Evolutionary conservation across 2,329 filamentous ascomycete genomes (phyloP).

Genomic region (Colletotrichum caudatum): DNA sequence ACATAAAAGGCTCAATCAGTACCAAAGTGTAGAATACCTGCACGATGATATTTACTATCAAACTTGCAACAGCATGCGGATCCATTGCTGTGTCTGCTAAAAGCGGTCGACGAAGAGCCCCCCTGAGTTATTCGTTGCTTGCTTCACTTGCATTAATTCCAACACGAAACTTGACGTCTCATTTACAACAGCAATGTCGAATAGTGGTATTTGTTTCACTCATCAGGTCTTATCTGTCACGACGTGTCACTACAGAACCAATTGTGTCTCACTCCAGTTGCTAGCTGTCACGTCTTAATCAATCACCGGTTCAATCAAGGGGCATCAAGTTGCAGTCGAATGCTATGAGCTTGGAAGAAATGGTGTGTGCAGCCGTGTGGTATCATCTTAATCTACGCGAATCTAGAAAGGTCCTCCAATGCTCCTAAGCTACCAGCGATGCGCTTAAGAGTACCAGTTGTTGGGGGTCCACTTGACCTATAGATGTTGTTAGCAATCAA

Average conservation of each 20-base stretch:
- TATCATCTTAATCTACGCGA: constrained; percentile 29
- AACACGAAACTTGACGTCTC: too few relatives aligned
- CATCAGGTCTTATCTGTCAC: background rate
- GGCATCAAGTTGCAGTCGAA: constrained; percentile 22
- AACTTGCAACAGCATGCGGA: too few relatives aligned
- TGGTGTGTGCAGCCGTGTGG: constrained; percentile 28
- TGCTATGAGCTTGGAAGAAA: constrained; percentile 29
- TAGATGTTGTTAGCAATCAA: constrained; percentile 19
- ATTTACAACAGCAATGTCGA: too few relatives aligned
- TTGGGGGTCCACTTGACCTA: constrained; percentile 49
- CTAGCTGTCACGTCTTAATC: background rate
- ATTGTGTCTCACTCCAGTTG: too few relatives aligned
- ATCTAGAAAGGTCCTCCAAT: background rate
- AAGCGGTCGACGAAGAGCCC: background rate
- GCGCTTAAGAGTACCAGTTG: constrained; percentile 44
- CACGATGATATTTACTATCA: too few relatives aligned
- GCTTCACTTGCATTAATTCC: too few relatives aligned
- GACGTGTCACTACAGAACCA: too few relatives aligned
- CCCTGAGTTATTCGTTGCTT: too few relatives aligned
- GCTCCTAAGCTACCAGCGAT: background rate
- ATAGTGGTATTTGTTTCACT: too few relatives aligned
- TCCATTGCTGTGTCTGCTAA: background rate
- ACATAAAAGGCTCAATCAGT: too few relatives aligned
- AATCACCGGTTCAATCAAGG: constrained; percentile 5
- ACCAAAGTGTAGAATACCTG: background rate